Base-by-base conservation (phyloP, 257 asterid species). In the Scutellaria galericulata region DNA sequence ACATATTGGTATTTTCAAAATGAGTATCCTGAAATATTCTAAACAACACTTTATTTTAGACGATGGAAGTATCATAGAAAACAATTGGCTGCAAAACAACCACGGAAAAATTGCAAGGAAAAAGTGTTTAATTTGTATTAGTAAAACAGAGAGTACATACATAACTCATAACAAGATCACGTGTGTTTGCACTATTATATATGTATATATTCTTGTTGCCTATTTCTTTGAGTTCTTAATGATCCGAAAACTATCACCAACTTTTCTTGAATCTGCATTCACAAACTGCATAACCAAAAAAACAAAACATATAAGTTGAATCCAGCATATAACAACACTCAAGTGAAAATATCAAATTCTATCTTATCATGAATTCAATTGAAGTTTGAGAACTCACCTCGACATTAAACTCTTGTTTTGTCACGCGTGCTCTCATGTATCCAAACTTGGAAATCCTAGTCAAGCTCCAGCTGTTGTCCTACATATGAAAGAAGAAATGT, bases 381-480 rank as follows among this genome's bases (percentile, higher is more conserved):
- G 35, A 27, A 31, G 4, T 2, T 46, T 54, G 4, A 10, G 6
- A 39, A 72, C 86, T 53, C n/a, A 90, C 98, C 94, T 90, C 89
- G 6, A 83, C 67, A 76, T 66, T 81, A 70, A 93, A 82, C 57
- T 86, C 84, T 15, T 63, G 55, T 74, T 66, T 89, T 6, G 88
- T 86, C 20, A 88, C 86, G 7, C 83, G 88, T 6, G 79, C 81
- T 77, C 89, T 83, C 10, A 77, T 78, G 53, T 90, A 93, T 27
- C 98, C 97, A 57, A 76, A 90, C 72, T 86, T 59, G 5, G 90
- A 64, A n/a, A 39, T 79, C 73, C 92, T 85, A 39, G 61, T 50
- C 80, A 87, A 77, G 47, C 98, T 93, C 98, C 97, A 93, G 7
- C 35, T 48, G 58, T 87, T 86, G 7, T 44, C 90, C 96, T 91